These are phyloP conservation scores for Arthrobotrys sphaeroides DNA, from an alignment of 2,329 filamentous ascomycete species.

Conservation along the genomic window DNA sequence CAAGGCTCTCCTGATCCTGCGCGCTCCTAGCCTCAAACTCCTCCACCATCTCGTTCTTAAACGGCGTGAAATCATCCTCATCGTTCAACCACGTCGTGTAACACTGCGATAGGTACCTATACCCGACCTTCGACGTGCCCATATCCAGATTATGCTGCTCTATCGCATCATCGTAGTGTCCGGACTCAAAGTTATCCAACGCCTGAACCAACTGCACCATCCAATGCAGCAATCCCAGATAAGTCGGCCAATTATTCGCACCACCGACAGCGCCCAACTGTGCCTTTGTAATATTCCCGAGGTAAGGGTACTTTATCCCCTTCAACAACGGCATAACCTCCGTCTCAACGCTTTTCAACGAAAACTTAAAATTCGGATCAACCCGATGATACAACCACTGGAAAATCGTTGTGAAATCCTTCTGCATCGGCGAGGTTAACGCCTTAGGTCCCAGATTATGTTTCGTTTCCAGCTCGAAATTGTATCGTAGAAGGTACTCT, in stretches of 20 bases:
- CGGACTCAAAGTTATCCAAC: constrained; percentile 81
- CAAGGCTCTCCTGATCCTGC: constrained; percentile 83
- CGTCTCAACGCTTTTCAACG: constrained; percentile 88
- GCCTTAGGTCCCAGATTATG: constrained; percentile 90
- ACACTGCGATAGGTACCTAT: constrained; percentile 86
- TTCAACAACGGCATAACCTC: constrained; percentile 93
- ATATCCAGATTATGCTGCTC: constrained; percentile 85
- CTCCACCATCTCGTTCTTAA: constrained; percentile 73
- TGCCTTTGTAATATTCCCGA: constrained; percentile 94
- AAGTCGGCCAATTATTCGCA: constrained; percentile 90
- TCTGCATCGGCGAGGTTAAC: constrained; percentile 92
- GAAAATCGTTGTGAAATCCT: constrained; percentile 98
- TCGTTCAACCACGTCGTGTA: constrained; percentile 95
- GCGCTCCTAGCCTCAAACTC: constrained; percentile 88
- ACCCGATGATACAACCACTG: constrained; percentile 97
- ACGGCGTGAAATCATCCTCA: constrained; percentile 86
- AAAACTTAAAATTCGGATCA: constrained; percentile 88
- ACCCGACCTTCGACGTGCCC: constrained; percentile 89
- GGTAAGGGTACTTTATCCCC: constrained; percentile 92
- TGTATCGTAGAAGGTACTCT: constrained; percentile 90
- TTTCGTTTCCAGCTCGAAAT: constrained; percentile 98
- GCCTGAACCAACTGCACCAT: constrained; percentile 98
- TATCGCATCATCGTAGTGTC: constrained; percentile 87
- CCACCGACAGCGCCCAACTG: constrained; percentile 94
- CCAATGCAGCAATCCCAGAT: constrained; percentile 94